Evolutionary conservation across 2,329 filamentous ascomycete species (phyloP), one percentile per base, ranked within the genome.

Genomic region (Fusarium beomiforme): DNA sequence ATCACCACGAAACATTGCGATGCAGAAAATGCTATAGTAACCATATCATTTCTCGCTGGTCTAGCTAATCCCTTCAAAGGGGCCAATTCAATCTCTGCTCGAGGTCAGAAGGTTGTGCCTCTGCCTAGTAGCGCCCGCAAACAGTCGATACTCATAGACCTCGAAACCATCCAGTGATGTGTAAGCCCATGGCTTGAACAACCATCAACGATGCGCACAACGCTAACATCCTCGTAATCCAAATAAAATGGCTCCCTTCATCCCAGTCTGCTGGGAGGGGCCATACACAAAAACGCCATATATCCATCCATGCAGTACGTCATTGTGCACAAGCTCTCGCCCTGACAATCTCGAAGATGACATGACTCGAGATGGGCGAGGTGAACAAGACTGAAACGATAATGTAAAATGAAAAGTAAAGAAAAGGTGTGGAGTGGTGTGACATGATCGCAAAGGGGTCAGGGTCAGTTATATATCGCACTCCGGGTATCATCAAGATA

Each of bases 401-500:
- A 42, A 62, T 13, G 59, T 63, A 67, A 47, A 57, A 75, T 75
- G 26, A 55, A 69, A 55, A 69, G 68, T 19, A 24, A 70, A 24
- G 33, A 69, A 73, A 78, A 79, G 70, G 53, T 55, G 74, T 77
- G 77, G 80, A 80, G 80, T 82, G 80, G 80, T 80, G 77, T 79
- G 79, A 80, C 77, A 71, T 78, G 72, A 77, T 77, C 72, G 76
- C 75, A 71, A 67, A 60, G 72, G 74, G 74, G 76, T 75, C 74
- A 77, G 71, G 76, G 75, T 75, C 74, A 77, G 70, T 75, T 77
- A 75, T 75, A 70, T 78, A 73, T 78, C 78, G 80, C 79, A 80
- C 79, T 81, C 81, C 79, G 81, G 81, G 81, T 82, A 82, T 82
- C 81, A 78, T 79, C 70, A 72, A 78, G 67, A 77, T 69, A 75